Evolutionary conservation across 306 rosid species (phyloP), one percentile per base, ranked within the genome.

Genomic region (apple (Malus domestica)): DNA sequence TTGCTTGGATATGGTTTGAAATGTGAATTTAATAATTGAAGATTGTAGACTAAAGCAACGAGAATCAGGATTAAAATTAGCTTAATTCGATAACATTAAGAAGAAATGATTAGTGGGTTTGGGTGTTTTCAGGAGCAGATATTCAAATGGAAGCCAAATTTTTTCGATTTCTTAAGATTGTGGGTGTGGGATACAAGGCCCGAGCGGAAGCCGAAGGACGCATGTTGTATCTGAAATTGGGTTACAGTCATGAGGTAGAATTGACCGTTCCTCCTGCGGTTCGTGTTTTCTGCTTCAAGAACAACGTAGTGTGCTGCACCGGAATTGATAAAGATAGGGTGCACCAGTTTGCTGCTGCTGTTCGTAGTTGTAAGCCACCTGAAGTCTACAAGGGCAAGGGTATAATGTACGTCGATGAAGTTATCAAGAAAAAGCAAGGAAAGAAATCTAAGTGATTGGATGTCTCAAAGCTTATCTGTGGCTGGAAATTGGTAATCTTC

Each of bases 371-470:
- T 77, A 91, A 89, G 90, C 93, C 96, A 1, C 98, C 97, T 0
- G 98, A 93, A 71, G 96, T 87, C 45, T 93, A 93, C 89, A 93
- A 93, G 87, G 97, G 98, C 80, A 93, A 93, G 79, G 98, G 98
- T 12, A 93, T 93, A 23, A 87, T 91, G 98, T 93, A 91, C 76
- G 76, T 74, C 32, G 97, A 89, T 42, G 96, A 93, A 77, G 91
- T 88, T 68, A 86, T 93, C 40, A 91, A 88, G 86, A 89, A 84
- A 85, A 91, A 93, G 49, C 91, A 85, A 80, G 98, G 97, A 49
- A 93, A 93, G 89, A 93, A 91, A 75, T 90, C 97, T n/a, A 93
- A 91, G 80, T 93, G 75, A 88, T 80, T 33, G 44, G 30, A 15
- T 29, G 19, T 25, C 33, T 22, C 46, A 6, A 16, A 12, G 58